Percentiles rank a stretch among this genome's conserved stretches.
These are phyloP conservation scores for Herpomyces periplanetae DNA, from an alignment of 2,329 filamentous ascomycete species.

Conservation along the genomic window DNA sequence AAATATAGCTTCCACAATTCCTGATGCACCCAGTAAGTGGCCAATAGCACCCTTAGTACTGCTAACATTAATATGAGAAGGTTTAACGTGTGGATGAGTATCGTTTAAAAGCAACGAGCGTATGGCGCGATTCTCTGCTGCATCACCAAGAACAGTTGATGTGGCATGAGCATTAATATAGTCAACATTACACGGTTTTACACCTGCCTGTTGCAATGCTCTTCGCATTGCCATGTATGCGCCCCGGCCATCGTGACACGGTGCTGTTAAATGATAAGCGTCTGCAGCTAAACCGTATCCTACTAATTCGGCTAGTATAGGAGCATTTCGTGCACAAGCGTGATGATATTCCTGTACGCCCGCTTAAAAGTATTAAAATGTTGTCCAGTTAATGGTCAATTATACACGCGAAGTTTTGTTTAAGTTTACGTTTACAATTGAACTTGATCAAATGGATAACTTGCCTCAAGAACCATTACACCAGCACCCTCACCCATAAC, in stretches of 20 bases:
- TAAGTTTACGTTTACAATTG: conserved; percentile 2
- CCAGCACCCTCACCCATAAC: conserved; percentile 76
- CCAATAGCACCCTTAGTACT: conserved; percentile 80
- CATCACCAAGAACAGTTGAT: conserved; percentile 45
- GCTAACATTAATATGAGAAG: conserved; percentile 34
- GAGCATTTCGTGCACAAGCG: conserved; percentile 32
- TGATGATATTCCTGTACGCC: conserved; percentile 48
- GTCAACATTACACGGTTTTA: conserved; percentile 29
- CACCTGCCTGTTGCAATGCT: conserved; percentile 27
- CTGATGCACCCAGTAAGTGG: conserved; percentile 62
- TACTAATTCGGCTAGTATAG: conserved; percentile 50
- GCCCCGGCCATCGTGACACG: conserved; percentile 38
- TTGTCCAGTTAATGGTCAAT: too few species aligned
- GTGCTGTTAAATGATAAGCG: conserved; percentile 72
- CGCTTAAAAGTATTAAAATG: too few species aligned
- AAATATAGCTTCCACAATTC: conserved; percentile 61
- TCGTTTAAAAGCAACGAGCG: conserved; percentile 29
- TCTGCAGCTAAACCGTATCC: conserved; percentile 76
- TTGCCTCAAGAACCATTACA: conserved; percentile 38
- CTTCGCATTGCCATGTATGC: conserved; percentile 50
- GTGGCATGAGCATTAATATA: conserved; percentile 94
- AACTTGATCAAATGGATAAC: conserved; percentile 1
- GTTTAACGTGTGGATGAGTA: conserved; percentile 13
- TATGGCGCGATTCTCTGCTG: conserved; percentile 53
- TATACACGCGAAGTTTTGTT: background rate